Conservation (phyloP, 345 rosid species). For the Rhodamnia argentea region DNA sequence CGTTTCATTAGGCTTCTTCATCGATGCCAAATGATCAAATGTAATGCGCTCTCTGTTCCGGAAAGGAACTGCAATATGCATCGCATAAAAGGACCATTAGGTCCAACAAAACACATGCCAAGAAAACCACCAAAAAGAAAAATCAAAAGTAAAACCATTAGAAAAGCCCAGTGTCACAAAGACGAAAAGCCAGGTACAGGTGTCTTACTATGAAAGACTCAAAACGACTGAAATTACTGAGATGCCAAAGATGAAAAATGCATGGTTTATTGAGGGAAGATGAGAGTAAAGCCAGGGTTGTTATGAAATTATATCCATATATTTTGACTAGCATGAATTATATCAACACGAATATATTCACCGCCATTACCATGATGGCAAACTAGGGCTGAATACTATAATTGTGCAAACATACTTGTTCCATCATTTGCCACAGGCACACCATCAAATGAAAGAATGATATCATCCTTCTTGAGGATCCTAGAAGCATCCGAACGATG, state of each 20-base stretch:
- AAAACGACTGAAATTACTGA: neutral
- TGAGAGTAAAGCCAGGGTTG: neutral
- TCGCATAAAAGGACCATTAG: neutral
- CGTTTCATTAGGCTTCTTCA: conserved; percentile 83
- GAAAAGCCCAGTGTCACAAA: neutral
- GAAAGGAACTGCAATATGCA: conserved; percentile 54
- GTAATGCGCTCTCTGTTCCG: conserved; percentile 80
- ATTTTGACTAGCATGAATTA: neutral
- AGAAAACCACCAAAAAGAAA: neutral
- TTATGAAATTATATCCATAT: neutral
- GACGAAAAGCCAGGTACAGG: neutral
- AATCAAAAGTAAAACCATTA: neutral
- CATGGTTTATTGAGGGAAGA: neutral
- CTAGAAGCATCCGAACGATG: too few species aligned
- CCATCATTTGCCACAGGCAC: conserved; percentile 86
- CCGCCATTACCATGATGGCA: neutral
- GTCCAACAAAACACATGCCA: neutral
- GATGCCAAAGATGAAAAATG: neutral
- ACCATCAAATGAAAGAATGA: conserved; percentile 69
- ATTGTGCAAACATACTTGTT: conserved; percentile 29
- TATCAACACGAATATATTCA: neutral
- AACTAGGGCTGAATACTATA: neutral
- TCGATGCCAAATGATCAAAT: conserved; percentile 84
- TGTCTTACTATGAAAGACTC: neutral
- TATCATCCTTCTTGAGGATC: conserved; percentile 33